A percentile compares a stretch with the other conserved stretches of the same genome.
These are phyloP conservation scores for Chalciporus chontae DNA, from an alignment of 768 basidiomycete species.

Conservation along the genomic window DNA sequence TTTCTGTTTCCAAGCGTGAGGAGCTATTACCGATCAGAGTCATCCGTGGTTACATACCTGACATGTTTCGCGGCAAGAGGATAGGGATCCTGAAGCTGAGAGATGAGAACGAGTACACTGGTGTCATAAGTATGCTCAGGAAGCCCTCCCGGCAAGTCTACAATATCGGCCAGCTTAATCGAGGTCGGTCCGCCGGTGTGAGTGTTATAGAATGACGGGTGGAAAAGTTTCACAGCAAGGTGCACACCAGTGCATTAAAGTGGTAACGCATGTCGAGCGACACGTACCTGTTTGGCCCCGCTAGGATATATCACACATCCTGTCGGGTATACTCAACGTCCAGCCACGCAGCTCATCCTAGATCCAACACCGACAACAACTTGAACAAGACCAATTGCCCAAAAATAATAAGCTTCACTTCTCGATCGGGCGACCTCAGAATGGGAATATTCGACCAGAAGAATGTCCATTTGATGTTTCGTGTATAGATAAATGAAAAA, in stretches of 20 bases:
- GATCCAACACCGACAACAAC: conserved; percentile 9
- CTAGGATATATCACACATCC: conserved; percentile 25
- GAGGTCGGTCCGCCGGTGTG: neutral
- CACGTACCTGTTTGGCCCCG: conserved; percentile 5
- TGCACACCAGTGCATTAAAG: conserved; percentile 4
- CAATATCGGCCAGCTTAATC: neutral
- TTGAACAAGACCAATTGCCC: neutral
- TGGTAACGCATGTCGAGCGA: neutral
- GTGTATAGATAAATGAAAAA: conserved; percentile 31
- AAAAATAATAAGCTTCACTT: conserved; percentile 7
- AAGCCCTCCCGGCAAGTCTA: neutral
- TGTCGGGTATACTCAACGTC: conserved; percentile 1
- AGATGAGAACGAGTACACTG: neutral
- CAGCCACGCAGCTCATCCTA: conserved; percentile 5
- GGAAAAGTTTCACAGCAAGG: neutral
- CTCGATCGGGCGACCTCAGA: conserved; percentile 3
- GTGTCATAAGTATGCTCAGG: conserved; percentile 1
- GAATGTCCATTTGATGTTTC: conserved; percentile 18
- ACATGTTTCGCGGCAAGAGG: conserved; percentile 2
- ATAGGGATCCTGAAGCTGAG: neutral
- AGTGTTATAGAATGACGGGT: conserved; percentile 1
- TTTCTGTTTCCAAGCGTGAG: conserved; percentile 4
- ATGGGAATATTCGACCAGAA: conserved; percentile 15
- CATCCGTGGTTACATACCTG: conserved; percentile 11
- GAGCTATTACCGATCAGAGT: neutral